Percentiles rank a stretch among this genome's conserved stretches.
phyloP scores from a whole-genome alignment of 371 early-diverging fungal species.

The Mortierella sp. region DNA sequence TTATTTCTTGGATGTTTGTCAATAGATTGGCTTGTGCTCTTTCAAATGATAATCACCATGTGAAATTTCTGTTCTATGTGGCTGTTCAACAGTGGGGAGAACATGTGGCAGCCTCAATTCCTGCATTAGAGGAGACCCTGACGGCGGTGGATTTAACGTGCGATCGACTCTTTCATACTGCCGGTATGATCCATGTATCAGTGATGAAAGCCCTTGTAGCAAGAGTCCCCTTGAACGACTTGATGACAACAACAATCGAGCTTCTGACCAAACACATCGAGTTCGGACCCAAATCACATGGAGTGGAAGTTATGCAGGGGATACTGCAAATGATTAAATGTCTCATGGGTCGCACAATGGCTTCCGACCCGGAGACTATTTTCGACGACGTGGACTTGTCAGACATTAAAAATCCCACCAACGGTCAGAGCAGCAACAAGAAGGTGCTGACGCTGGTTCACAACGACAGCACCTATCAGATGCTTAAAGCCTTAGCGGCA shows the following conservation, averaged over 20 bases:
- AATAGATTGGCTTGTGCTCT: slow-evolving; percentile 31
- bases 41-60: slow-evolving; percentile 39
- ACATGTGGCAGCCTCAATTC: slow-evolving; percentile 36
- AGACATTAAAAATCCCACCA: slow-evolving; percentile 13
- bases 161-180: slow-evolving; percentile 52
- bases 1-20: background rate
- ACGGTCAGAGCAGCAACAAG: slow-evolving; percentile 2
- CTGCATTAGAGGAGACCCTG: slow-evolving; percentile 43
- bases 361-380: slow-evolving; percentile 33
- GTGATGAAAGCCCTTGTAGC: slow-evolving; percentile 37
- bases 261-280: slow-evolving; percentile 45
- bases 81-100: slow-evolving; percentile 56
- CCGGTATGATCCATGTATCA: slow-evolving; percentile 48
- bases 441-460: slow-evolving; percentile 24
- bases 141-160: slow-evolving; percentile 39
- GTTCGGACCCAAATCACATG: slow-evolving; percentile 50
- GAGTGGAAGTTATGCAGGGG: slow-evolving; percentile 52
- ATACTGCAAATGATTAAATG: slow-evolving; percentile 47
- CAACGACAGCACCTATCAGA: slow-evolving; percentile 48
- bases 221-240: slow-evolving; percentile 32
- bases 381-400: slow-evolving; percentile 39
- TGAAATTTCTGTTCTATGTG: slow-evolving; percentile 41
- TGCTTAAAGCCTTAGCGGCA: slow-evolving; percentile 47
- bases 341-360: slow-evolving; percentile 33
- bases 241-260: slow-evolving; percentile 42